Evolutionary conservation across 139 green algal species (phyloP).

Genomic region (Chlorella sp.): DNA sequence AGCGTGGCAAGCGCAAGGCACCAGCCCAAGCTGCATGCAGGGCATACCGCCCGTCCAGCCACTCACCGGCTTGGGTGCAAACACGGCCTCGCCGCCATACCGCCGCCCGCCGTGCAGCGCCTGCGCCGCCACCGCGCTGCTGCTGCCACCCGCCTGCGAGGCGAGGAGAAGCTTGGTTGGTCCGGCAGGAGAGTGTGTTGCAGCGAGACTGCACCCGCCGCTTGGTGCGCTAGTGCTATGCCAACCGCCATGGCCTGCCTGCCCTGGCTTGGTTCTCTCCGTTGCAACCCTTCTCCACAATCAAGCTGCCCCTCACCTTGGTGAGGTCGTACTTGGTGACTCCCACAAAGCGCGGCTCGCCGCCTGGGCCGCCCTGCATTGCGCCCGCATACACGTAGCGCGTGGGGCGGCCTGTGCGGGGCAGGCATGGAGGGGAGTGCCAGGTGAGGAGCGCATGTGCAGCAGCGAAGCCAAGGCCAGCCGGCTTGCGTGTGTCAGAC

Average conservation of each 20-base stretch:
- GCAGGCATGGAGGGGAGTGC: background rate
- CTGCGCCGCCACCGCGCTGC: slow-evolving; percentile 32
- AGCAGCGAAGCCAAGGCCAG: background rate
- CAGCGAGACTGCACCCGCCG: background rate
- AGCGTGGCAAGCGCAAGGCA: no score
- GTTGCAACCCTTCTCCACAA: no score
- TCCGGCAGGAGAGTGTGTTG: background rate
- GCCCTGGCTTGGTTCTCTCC: background rate
- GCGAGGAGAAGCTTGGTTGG: background rate
- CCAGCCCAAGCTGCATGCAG: no score
- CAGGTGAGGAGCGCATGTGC: background rate
- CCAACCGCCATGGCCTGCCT: background rate
- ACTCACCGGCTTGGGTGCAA: slow-evolving; percentile 58
- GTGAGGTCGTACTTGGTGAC: slow-evolving; percentile 79
- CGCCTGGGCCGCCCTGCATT: slow-evolving; percentile 25
- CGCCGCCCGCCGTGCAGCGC: slow-evolving; percentile 53
- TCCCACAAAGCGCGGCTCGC: slow-evolving; percentile 52
- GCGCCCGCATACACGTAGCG: slow-evolving; percentile 44
- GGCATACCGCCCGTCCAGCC: no score
- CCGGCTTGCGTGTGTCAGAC: no score
- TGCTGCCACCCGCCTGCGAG: slow-evolving; percentile 1
- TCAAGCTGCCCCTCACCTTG: background rate
- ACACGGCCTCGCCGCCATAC: slow-evolving; percentile 76
- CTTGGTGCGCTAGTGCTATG: background rate
- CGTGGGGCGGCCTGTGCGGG: slow-evolving; percentile 42